These are phyloP conservation scores for Neurospora terricola DNA, from an alignment of 495 filamentous ascomycete genomes.

Conservation along the genomic window DNA sequence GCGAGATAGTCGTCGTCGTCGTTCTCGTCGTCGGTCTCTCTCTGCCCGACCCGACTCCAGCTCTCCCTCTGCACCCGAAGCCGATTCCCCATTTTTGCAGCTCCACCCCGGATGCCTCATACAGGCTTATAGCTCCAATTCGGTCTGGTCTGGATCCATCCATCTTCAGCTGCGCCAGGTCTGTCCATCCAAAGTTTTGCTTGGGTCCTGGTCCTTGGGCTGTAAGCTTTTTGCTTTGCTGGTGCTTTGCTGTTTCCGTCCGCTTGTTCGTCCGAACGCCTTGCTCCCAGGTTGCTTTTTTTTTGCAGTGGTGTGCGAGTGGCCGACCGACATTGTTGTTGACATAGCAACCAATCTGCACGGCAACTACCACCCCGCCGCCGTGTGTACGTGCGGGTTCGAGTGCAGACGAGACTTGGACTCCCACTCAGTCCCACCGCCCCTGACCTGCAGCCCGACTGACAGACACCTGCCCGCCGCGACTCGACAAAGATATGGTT, in stretches of 20 bases:
- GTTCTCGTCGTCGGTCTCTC: not conserved
- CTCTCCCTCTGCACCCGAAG: not conserved
- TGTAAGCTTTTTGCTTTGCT: not conserved
- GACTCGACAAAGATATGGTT: conserved; percentile 22
- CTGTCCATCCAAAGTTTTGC: not conserved
- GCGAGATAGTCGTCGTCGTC: not conserved
- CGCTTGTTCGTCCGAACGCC: not conserved
- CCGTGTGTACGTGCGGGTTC: not conserved
- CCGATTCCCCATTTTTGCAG: not conserved
- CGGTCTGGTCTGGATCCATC: not conserved
- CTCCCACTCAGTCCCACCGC: not conserved
- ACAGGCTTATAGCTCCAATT: not conserved
- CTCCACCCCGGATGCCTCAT: not conserved
- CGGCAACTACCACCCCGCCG: not conserved
- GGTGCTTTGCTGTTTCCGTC: not conserved
- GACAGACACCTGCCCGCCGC: not conserved
- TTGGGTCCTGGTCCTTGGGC: not conserved
- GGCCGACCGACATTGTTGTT: not conserved
- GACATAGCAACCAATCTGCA: not conserved
- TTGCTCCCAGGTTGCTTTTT: not conserved
- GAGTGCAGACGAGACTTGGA: not conserved
- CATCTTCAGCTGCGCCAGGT: not conserved
- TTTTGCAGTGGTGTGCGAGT: not conserved
- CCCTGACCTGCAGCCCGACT: not conserved
- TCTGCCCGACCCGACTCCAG: not conserved